Base-by-base conservation (phyloP, 495 filamentous ascomycete genomes). In the Daldinia caldariorum region DNA sequence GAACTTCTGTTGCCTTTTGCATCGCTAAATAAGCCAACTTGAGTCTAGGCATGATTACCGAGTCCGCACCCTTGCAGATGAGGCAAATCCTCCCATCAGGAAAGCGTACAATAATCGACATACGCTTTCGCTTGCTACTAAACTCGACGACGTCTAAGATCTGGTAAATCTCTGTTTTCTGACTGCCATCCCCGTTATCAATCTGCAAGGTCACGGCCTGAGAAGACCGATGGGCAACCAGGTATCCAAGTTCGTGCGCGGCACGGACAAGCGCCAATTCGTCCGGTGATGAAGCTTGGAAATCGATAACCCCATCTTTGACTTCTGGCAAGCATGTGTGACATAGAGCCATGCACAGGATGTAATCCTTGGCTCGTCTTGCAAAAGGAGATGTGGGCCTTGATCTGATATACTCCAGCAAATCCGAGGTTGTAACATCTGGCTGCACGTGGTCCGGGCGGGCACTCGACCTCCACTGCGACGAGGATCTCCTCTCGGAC, bases 1-100 rank as follows among this genome's bases (percentile, higher is more conserved):
- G 90, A 35, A 94, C 86, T 67, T 94, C 90, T 6, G 83, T 78
- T 5, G 89, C 89, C 29, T 94, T 94, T 74, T 94, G 86, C 32
- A 86, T 87, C 2, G 94, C 94, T 6, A 97, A 79, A 4, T 87
- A 80, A 22, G 89, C 85, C 35, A 89, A 83, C 77, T 88, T 89
- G 35, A 97, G 81, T 3, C 91, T 85, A 35, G 89, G 88, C 79
- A 92, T 85, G 39, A 85, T 81, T 62, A 94, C 83, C 29, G 90
- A 93, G 78, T 97, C 94, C 37, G 94, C 94, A 29, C 94, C 94
- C 78, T 97, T 97, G 82, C 90, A 94, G 75, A 97, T 89, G 14
- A 97, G 76, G 72, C 91, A 95, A 53, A 97, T 88, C 20, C 89
- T 87, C 18, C 88, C 85, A 70, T 95, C 92, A 0, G 94, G 93